Conservation (phyloP, 495 filamentous ascomycete genomes). For the Talaromyces wortmannii region DNA sequence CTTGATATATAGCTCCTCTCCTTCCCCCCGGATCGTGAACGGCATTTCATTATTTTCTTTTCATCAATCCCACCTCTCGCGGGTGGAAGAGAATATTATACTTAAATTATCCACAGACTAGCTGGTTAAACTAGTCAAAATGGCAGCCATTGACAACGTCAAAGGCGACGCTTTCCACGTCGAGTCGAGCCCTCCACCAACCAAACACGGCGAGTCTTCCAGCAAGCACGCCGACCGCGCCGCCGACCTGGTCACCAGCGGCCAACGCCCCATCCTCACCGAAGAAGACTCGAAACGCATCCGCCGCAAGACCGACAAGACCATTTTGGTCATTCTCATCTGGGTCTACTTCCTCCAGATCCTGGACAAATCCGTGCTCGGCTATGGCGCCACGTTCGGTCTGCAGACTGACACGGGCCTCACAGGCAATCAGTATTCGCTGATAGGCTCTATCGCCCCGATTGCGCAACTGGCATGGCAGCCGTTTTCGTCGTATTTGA, state of each 20-base stretch:
- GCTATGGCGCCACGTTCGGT: conserved; percentile 59
- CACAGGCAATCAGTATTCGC: conserved; percentile 52
- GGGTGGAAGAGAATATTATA: too few relatives aligned
- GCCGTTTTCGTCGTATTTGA: conserved; percentile 56
- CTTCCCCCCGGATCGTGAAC: too few relatives aligned
- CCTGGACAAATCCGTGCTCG: conserved; percentile 58
- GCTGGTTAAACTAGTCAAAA: neutral
- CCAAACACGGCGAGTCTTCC: neutral
- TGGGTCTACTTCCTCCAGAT: conserved; percentile 65
- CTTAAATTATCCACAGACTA: too few relatives aligned
- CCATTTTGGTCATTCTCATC: conserved; percentile 49
- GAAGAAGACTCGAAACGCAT: conserved; percentile 50
- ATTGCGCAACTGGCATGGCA: conserved; percentile 62
- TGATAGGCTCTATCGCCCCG: conserved; percentile 54
- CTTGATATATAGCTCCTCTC: too few relatives aligned
- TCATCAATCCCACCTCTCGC: too few relatives aligned
- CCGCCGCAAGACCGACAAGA: conserved; percentile 51
- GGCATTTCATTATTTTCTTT: too few relatives aligned
- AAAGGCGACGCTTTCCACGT: neutral
- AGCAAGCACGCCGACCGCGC: conserved; percentile 5
- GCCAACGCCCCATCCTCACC: conserved; percentile 21
- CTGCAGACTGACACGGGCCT: conserved; percentile 46
- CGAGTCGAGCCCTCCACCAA: neutral
- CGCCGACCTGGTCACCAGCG: neutral
- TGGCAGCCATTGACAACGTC: neutral